Base-by-base conservation (phyloP, 495 filamentous ascomycete species). In the Margaritispora aquatica region DNA sequence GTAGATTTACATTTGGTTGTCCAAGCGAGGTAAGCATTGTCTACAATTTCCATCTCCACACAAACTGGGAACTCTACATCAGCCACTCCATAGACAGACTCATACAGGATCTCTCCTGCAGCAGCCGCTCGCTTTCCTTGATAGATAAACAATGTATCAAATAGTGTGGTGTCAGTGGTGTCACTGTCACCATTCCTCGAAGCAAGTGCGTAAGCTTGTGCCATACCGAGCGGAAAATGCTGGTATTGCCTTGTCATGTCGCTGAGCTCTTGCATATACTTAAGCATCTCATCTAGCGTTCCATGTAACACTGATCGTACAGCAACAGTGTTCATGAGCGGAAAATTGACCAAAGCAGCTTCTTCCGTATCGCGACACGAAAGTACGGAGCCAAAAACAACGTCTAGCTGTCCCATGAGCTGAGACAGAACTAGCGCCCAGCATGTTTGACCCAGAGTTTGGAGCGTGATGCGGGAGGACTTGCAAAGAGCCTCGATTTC, bases 31-130 rank as follows among this genome's bases (percentile, higher is more conserved):
- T 51, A 21, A 1, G 69, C 63, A 23, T 76, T 68, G 13, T 70
- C 80, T 2, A 75, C 68, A 20, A 79, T 69, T 61, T 93, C 90
- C 75, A 92, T 82, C 70, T 95, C 90, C 1, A 88, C 79, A 60
- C 87, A 90, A n/a, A 92, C 69, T 0, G 87, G 87, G 64, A 90
- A 93, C 58, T 92, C 89, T 20, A 89, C 82, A 51, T 81, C 76
- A 0, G 88, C 82, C 11, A 66, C 67, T 11, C 85, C 81, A 26
- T 80, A 74, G 5, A 85, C 69, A 20, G 87, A 86, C 47, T 70
- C 73, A 62, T 85, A 81, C 7, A 86, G 71, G 19, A 63, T 52
- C 15, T 68, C 21, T 19, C 4, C 38, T 0, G 13, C 20, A 23
- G 23, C n/a, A 23, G 19, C 20, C 8, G 53, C 27, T 11, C 66